These are phyloP conservation scores for Diaporthe amygdali DNA, from an alignment of 2,329 filamentous ascomycete genomes.

Conservation along the genomic window DNA sequence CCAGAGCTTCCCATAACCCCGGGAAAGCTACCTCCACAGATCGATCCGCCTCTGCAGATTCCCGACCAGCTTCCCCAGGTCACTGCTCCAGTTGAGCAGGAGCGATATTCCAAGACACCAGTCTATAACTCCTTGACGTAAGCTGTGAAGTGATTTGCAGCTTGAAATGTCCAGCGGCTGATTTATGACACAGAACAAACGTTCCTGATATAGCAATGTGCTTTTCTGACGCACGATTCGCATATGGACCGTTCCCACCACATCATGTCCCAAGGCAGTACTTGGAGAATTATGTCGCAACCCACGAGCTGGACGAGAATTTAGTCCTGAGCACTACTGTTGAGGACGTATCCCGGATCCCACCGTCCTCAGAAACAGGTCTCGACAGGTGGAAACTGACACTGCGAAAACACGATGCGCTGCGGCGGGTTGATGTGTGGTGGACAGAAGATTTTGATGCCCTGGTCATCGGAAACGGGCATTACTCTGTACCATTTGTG, in stretches of 20 bases:
- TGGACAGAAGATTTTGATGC: constrained; percentile 58
- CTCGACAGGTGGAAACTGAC: constrained; percentile 50
- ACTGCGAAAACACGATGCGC: constrained; percentile 50
- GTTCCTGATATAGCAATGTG: constrained; percentile 62
- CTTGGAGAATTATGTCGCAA: constrained; percentile 59
- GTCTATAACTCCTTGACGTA: constrained; percentile 58
- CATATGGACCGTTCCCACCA: constrained; percentile 61
- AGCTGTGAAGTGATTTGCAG: constrained; percentile 24
- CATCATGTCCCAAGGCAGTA: constrained; percentile 61
- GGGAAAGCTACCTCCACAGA: constrained; percentile 48
- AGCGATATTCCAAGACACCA: constrained; percentile 53
- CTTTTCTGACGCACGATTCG: constrained; percentile 57
- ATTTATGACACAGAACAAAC: constrained; percentile 48
- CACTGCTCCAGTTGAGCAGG: constrained; percentile 46
- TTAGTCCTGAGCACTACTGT: constrained; percentile 57
- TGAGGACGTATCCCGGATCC: constrained; percentile 49
- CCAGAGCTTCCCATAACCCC: constrained; percentile 41
- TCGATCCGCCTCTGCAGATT: constrained; percentile 51
- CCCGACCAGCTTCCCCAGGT: constrained; percentile 47
- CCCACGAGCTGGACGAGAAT: constrained; percentile 50
- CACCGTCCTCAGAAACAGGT: background rate
- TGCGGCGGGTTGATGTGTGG: constrained; percentile 53
- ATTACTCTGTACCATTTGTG: constrained; percentile 52
- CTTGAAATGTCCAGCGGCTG: background rate
- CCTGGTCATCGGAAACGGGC: constrained; percentile 48